Percentiles rank a stretch among this genome's conserved stretches.
phyloP scores from a whole-genome alignment of 495 filamentous ascomycete genomes.

The Podospora pseudoanserina region DNA sequence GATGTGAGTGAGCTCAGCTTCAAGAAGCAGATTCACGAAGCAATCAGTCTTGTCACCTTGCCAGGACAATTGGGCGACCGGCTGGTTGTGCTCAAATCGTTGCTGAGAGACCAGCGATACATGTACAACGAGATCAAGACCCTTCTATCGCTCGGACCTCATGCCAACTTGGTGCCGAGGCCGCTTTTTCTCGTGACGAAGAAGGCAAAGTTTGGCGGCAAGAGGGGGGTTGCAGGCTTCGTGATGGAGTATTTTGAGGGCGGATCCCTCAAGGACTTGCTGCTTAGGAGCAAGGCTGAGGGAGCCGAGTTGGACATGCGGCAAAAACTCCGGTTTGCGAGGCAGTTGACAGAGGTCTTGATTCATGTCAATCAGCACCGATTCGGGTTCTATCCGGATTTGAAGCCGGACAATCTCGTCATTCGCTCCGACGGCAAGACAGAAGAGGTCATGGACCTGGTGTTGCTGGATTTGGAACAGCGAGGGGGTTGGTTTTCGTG shows the following conservation, averaged over 20 bases:
- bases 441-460: slow-evolving; percentile 14
- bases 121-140: slow-evolving; percentile 42
- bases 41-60: slow-evolving; percentile 38
- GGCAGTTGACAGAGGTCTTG: slow-evolving; percentile 29
- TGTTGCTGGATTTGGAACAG: slow-evolving; percentile 38
- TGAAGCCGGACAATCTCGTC: slow-evolving; percentile 39
- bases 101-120: slow-evolving; percentile 31
- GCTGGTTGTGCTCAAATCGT: slow-evolving; percentile 37
- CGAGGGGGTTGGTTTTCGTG: slow-evolving; percentile 32
- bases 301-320: slow-evolving; percentile 7
- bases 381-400: slow-evolving; percentile 35
- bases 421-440: slow-evolving; percentile 6
- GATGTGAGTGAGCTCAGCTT: slow-evolving; percentile 37
- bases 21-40: slow-evolving; percentile 38
- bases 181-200: slow-evolving; percentile 34
- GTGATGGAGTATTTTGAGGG: slow-evolving; percentile 29
- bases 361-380: slow-evolving; percentile 30
- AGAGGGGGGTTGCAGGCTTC: slow-evolving; percentile 35
- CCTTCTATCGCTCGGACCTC: slow-evolving; percentile 26
- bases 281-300: slow-evolving; percentile 12
- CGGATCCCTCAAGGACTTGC: slow-evolving; percentile 28
- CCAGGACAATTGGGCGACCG: slow-evolving; percentile 4
- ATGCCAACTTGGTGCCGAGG: slow-evolving; percentile 29
- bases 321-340: slow-evolving; percentile 30
- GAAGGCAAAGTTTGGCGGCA: slow-evolving; percentile 32